phyloP scores from a whole-genome alignment of 768 basidiomycete species.

The Suillus sp. region DNA sequence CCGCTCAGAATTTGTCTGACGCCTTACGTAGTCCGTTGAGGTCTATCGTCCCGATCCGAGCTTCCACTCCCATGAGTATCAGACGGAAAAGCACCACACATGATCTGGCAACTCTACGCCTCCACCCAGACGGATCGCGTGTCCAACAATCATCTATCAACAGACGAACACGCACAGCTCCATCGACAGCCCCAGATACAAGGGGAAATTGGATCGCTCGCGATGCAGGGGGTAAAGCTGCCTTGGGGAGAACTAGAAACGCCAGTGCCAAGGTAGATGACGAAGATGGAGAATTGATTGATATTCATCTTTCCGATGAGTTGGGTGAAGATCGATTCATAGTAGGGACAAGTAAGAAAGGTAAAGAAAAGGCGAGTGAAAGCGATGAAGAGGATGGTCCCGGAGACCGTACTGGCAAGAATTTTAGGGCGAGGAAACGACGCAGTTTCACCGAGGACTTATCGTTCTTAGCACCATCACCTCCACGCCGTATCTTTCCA shows the following conservation, averaged over 20 bases:
- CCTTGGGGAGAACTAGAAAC: conserved; percentile 40
- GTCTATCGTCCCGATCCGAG: conserved; percentile 4
- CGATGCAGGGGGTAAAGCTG: conserved; percentile 60
- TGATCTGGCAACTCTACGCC: conserved; percentile 63
- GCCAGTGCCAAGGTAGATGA: conserved; percentile 23
- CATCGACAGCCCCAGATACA: conserved; percentile 42
- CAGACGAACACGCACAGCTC: conserved; percentile 35
- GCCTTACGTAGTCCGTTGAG: conserved; percentile 5
- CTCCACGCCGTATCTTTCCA: conserved; percentile 15
- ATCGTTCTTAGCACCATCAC: conserved; percentile 51
- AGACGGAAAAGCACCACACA: conserved; percentile 55
- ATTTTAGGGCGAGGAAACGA: conserved; percentile 40
- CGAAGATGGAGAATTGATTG: conserved; percentile 26
- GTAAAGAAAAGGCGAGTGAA: conserved; percentile 28
- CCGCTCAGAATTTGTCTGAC: neutral
- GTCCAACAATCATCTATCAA: conserved; percentile 49
- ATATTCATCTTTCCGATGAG: conserved; percentile 23
- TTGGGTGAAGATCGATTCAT: conserved; percentile 21
- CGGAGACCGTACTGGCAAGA: conserved; percentile 17
- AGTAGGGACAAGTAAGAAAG: conserved; percentile 20
- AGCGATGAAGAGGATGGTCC: conserved; percentile 14
- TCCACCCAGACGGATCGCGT: conserved; percentile 66
- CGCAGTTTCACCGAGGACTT: conserved; percentile 51
- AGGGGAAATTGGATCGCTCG: conserved; percentile 67
- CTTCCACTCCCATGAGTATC: conserved; percentile 29